Evolutionary conservation across 495 filamentous ascomycete species (phyloP).

Genomic region (Parachaetomium inaequale): DNA sequence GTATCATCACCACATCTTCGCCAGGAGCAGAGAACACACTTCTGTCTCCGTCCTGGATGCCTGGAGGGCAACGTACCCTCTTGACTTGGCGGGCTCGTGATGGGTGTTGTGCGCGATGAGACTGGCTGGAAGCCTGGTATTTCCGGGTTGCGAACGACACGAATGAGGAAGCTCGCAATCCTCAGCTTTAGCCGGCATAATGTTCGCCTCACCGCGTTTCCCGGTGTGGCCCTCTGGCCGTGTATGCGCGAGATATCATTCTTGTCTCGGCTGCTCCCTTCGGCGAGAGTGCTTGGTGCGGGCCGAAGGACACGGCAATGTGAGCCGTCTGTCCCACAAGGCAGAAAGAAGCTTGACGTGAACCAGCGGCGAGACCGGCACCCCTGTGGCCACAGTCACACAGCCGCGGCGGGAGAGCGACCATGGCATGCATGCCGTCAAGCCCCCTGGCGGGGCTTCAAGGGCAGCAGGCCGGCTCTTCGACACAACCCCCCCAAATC

Average conservation of each 20-base stretch:
- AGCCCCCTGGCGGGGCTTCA: not conserved
- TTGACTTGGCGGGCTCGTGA: not conserved
- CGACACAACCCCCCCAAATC: not conserved
- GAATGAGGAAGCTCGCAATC: slow-evolving; percentile 1
- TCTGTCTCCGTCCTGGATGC: not conserved
- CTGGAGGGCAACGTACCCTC: not conserved
- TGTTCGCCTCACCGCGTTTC: slow-evolving; percentile 4
- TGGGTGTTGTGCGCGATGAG: not conserved
- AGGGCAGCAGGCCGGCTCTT: not conserved
- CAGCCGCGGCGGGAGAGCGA: not conserved
- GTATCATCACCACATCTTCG: not conserved
- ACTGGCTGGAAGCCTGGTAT: not conserved
- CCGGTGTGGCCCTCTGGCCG: not conserved
- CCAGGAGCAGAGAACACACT: too few species aligned
- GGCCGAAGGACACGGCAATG: not conserved
- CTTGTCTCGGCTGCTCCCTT: not conserved
- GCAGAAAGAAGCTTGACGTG: slow-evolving; percentile 4
- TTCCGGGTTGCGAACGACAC: not conserved
- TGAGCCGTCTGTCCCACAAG: not conserved
- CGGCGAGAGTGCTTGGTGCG: not conserved
- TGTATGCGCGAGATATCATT: not conserved
- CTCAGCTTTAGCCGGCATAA: slow-evolving; percentile 1
- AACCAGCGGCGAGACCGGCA: not conserved
- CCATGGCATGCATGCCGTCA: not conserved
- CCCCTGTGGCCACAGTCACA: not conserved